Percentiles rank a stretch among this genome's conserved stretches.
Evolutionary conservation across 2,329 filamentous ascomycete species (phyloP).

Genomic region (Epichloe coenophiala): DNA sequence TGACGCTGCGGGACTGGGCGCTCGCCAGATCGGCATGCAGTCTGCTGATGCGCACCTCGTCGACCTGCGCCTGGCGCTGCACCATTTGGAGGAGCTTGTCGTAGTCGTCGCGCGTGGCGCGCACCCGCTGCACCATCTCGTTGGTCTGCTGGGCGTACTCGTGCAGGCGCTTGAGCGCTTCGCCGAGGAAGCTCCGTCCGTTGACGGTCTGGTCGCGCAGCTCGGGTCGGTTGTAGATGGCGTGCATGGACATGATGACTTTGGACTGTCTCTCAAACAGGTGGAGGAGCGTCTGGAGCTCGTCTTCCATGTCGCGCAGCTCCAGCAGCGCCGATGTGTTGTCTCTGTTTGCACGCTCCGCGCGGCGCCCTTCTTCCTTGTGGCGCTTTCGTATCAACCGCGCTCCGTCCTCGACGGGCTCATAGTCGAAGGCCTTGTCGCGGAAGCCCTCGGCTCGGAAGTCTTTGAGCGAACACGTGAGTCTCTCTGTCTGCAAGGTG

Average conservation of each 20-base stretch:
- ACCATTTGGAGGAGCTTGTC: constrained; percentile 55
- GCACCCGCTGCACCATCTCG: constrained; percentile 46
- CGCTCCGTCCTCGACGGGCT: constrained; percentile 27
- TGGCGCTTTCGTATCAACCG: constrained; percentile 25
- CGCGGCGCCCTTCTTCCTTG: constrained; percentile 26
- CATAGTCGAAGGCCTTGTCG: constrained; percentile 26
- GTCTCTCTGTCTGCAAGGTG: constrained; percentile 38
- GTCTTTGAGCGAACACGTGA: constrained; percentile 47
- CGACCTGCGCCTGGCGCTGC: constrained; percentile 52
- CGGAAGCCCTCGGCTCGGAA: constrained; percentile 46
- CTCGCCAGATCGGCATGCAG: constrained; percentile 50
- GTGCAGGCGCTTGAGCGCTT: constrained; percentile 37
- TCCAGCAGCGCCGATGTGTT: constrained; percentile 50
- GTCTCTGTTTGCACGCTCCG: constrained; percentile 45
- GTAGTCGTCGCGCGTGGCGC: constrained; percentile 45
- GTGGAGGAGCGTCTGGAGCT: constrained; percentile 41
- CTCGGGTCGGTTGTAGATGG: constrained; percentile 27
- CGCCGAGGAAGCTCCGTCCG: constrained; percentile 36
- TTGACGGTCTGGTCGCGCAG: constrained; percentile 27
- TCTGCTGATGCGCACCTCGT: constrained; percentile 49
- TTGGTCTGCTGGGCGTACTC: constrained; percentile 40
- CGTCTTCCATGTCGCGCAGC: constrained; percentile 50
- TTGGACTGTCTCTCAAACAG: constrained; percentile 44
- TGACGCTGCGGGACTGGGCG: constrained; percentile 47
- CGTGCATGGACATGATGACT: constrained; percentile 34